Conservation (phyloP, 495 filamentous ascomycete genomes). For the Thozetella sp. region DNA sequence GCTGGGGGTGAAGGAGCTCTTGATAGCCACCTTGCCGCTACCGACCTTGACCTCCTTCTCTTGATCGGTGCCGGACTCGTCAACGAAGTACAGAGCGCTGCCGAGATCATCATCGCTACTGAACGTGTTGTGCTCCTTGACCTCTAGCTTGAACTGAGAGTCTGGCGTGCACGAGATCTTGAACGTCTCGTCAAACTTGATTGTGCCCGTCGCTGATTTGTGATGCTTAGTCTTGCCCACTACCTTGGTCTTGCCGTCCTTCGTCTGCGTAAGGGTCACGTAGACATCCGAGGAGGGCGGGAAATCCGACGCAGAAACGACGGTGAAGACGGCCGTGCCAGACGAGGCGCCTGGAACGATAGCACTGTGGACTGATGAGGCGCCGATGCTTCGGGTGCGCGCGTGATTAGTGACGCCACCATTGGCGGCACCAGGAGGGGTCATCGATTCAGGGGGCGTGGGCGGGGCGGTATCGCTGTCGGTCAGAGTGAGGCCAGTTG, state of each 20-base stretch:
- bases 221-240: constrained; percentile 85
- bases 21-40: constrained; percentile 65
- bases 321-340: constrained; percentile 78
- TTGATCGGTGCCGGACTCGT: constrained; percentile 71
- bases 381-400: constrained; percentile 71
- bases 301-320: constrained; percentile 80
- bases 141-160: constrained; percentile 81
- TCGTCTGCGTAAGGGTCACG: constrained; percentile 67
- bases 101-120: constrained; percentile 79
- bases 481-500: constrained; percentile 24
- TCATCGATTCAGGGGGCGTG: constrained; percentile 35
- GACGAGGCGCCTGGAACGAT: constrained; percentile 56
- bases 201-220: constrained; percentile 63
- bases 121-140: constrained; percentile 82
- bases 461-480: constrained; percentile 25
- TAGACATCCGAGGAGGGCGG: constrained; percentile 79
- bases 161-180: constrained; percentile 78
- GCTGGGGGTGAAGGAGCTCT: constrained; percentile 58
- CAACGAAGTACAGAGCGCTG: constrained; percentile 85
- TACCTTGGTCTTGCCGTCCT: constrained; percentile 66
- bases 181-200: constrained; percentile 79
- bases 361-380: constrained; percentile 58
- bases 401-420: constrained; percentile 51
- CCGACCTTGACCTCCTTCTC: constrained; percentile 78
- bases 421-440: constrained; percentile 22